A percentile compares a stretch with the other conserved stretches of the same genome.
These are phyloP conservation scores for Athelia sp. DNA, from an alignment of 1,284 basidiomycete species.

Conservation along the genomic window DNA sequence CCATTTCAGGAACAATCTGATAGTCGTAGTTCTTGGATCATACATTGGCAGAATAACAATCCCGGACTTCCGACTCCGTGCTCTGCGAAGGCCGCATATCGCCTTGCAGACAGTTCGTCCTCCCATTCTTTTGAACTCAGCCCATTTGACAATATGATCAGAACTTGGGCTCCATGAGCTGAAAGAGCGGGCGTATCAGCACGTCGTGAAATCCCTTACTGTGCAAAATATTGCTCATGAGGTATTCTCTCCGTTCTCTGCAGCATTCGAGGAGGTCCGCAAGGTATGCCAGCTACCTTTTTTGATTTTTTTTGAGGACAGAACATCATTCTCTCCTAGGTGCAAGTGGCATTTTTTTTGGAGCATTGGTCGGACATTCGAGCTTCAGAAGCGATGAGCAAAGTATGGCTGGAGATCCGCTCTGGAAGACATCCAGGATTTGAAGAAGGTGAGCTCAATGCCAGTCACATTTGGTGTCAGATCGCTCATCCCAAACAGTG, in stretches of 20 bases:
- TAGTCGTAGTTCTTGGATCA: slow-evolving; percentile 61
- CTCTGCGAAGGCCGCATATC: slow-evolving; percentile 84
- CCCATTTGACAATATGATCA: slow-evolving; percentile 16
- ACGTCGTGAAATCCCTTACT: slow-evolving; percentile 73
- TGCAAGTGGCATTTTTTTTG: slow-evolving; percentile 75
- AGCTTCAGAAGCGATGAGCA: slow-evolving; percentile 73
- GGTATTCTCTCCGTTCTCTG: slow-evolving; percentile 81
- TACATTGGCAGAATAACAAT: slow-evolving; percentile 54
- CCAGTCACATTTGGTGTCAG: slow-evolving; percentile 1
- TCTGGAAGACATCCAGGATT: slow-evolving; percentile 80
- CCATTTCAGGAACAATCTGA: slow-evolving; percentile 22
- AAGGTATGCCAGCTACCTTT: slow-evolving; percentile 41
- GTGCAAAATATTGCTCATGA: slow-evolving; percentile 83
- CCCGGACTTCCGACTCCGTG: slow-evolving; percentile 70
- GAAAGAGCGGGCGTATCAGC: slow-evolving; percentile 67
- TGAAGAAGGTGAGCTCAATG: slow-evolving; percentile 52
- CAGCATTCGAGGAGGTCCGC: slow-evolving; percentile 78
- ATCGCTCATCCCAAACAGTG: slow-evolving; percentile 31
- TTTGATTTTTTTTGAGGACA: too few relatives aligned
- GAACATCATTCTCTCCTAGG: slow-evolving; percentile 29
- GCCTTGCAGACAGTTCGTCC: slow-evolving; percentile 74
- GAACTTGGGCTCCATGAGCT: slow-evolving; percentile 68
- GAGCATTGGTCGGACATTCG: slow-evolving; percentile 81
- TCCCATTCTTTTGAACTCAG: neutral
- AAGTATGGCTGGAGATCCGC: slow-evolving; percentile 80